Conservation (phyloP, 2,329 filamentous ascomycete species). For the Coniochaeta sp. region DNA sequence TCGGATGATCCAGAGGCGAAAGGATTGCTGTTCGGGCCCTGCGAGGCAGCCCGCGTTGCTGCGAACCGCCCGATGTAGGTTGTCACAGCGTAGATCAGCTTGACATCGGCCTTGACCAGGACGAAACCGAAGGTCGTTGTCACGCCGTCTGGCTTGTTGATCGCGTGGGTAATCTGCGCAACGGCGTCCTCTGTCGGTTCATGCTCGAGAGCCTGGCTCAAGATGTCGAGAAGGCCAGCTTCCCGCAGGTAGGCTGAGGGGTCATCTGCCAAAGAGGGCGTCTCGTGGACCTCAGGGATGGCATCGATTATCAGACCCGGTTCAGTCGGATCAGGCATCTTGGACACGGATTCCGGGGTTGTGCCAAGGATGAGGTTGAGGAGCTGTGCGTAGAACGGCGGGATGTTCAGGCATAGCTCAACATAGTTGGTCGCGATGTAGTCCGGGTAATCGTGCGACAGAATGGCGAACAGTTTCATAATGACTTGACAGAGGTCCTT, state of each 20-base stretch:
- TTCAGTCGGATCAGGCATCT: conserved; percentile 67
- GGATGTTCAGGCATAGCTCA: conserved; percentile 72
- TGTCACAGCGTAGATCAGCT: conserved; percentile 72
- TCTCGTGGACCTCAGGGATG: conserved; percentile 65
- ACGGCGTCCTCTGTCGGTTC: conserved; percentile 66
- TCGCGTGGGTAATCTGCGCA: conserved; percentile 67
- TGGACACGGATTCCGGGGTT: conserved; percentile 59
- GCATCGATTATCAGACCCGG: conserved; percentile 69
- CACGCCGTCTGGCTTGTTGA: conserved; percentile 52
- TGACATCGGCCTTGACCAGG: conserved; percentile 60
- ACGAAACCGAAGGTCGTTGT: conserved; percentile 61
- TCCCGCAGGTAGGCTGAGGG: conserved; percentile 46
- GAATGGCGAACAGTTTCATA: conserved; percentile 72
- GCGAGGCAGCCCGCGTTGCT: conserved; percentile 47
- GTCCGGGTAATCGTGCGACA: conserved; percentile 92
- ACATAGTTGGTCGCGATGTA: conserved; percentile 86
- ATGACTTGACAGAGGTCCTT: conserved; percentile 82
- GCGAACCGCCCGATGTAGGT: conserved; percentile 73
- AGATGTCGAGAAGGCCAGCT: conserved; percentile 49
- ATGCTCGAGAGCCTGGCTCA: conserved; percentile 51
- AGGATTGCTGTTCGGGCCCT: conserved; percentile 47
- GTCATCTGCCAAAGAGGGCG: conserved; percentile 60
- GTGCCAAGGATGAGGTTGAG: conserved; percentile 84
- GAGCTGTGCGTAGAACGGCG: conserved; percentile 77
- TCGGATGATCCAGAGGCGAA: conserved; percentile 63